Evolutionary conservation across 495 filamentous ascomycete species (phyloP).

Genomic region (Trichoderma reesei): DNA sequence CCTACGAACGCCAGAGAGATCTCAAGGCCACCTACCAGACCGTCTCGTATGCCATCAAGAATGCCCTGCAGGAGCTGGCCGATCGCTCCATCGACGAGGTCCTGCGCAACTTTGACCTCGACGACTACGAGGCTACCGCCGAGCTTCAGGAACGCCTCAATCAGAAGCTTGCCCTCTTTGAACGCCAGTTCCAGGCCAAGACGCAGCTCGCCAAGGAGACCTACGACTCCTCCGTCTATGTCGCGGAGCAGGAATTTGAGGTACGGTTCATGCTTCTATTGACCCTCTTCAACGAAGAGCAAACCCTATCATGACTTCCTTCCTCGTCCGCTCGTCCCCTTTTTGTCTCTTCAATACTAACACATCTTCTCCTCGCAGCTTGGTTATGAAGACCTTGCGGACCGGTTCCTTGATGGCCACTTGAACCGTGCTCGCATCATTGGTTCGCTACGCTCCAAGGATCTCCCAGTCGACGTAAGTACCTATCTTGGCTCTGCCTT

Average conservation of each 20-base stretch:
- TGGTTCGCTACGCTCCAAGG: constrained; percentile 26
- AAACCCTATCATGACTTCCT: not conserved
- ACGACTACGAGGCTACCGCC: constrained; percentile 28
- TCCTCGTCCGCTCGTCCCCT: not conserved
- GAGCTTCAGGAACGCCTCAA: constrained; percentile 26
- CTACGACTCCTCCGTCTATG: not conserved
- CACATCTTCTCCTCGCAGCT: constrained; percentile 10
- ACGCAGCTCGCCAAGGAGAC: not conserved
- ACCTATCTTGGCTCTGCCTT: not conserved
- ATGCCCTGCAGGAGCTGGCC: constrained; percentile 33
- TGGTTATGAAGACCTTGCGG: constrained; percentile 19
- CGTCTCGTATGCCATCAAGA: constrained; percentile 30
- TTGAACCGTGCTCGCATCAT: constrained; percentile 25
- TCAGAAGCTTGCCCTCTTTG: not conserved
- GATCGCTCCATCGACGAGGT: constrained; percentile 29
- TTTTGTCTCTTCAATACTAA: not conserved
- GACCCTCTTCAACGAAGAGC: not conserved
- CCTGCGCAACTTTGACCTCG: constrained; percentile 19
- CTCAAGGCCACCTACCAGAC: constrained; percentile 29
- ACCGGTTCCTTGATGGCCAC: constrained; percentile 29
- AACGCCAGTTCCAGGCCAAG: not conserved
- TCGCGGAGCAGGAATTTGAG: not conserved
- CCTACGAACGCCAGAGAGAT: constrained; percentile 35
- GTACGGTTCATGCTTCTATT: constrained; percentile 9
- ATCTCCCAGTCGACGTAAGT: constrained; percentile 32